Conservation (phyloP, 345 rosid genomes). For the Populus simonii region DNA sequence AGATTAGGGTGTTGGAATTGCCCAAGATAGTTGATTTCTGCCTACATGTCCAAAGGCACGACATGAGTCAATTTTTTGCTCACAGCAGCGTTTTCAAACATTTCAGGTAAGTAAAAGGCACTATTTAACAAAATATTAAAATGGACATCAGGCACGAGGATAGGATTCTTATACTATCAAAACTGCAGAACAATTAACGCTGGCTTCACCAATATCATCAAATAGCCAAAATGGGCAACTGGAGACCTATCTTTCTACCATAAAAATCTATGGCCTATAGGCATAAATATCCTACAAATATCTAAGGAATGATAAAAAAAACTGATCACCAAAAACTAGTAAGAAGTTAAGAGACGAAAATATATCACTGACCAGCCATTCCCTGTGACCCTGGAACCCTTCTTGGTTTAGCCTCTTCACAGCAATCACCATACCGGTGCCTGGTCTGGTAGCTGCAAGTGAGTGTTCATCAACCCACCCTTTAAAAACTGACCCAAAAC, state of each 20-base stretch:
- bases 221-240: too few species aligned
- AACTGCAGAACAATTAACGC: too few species aligned
- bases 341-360: background rate
- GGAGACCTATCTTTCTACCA: too few species aligned
- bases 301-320: background rate
- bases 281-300: background rate
- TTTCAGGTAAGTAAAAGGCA: background rate
- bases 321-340: background rate
- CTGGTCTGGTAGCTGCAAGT: slow-evolving; percentile 18
- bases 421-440: slow-evolving; percentile 25
- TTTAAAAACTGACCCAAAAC: slow-evolving; percentile 27
- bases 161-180: background rate
- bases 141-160: background rate
- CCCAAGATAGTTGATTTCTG: slow-evolving; percentile 37
- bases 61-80: slow-evolving; percentile 4
- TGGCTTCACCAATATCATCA: too few species aligned
- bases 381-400: slow-evolving; percentile 26
- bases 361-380: slow-evolving; percentile 32
- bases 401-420: slow-evolving; percentile 33
- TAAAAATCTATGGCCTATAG: too few species aligned
- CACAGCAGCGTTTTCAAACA: background rate
- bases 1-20: slow-evolving; percentile 33
- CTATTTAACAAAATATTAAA: background rate
- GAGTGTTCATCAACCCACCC: slow-evolving; percentile 30
- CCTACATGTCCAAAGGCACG: slow-evolving; percentile 21